Percentiles rank a stretch among this genome's conserved stretches.
Evolutionary conservation across 176 grass and related monocot species (phyloP).

Genomic region (Cymbopogon citratus): DNA sequence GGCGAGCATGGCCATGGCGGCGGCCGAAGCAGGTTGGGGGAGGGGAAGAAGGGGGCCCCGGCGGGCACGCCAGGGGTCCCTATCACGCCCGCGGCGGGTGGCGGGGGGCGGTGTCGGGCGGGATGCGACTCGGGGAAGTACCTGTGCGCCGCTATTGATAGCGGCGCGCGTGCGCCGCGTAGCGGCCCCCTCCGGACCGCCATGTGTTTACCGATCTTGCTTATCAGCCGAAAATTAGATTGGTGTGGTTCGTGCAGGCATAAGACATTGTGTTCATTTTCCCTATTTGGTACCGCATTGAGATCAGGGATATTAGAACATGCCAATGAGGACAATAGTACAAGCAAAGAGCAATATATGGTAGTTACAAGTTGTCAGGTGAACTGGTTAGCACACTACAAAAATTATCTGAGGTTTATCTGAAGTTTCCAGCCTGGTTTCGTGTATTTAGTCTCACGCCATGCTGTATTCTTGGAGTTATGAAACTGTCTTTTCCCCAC

Average conservation of each 20-base stretch:
- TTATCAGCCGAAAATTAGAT: not conserved
- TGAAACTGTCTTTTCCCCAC: not conserved
- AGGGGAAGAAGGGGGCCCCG: no score
- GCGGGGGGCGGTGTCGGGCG: no score
- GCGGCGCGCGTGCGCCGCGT: no score
- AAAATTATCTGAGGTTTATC: not conserved
- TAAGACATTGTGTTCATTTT: not conserved
- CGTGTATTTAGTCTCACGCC: not conserved
- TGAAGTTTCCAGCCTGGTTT: not conserved
- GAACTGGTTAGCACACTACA: not conserved
- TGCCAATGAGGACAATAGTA: not conserved
- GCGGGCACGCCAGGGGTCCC: no score
- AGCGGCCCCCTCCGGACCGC: no score
- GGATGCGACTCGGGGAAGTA: no score
- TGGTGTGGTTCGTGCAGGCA: not conserved
- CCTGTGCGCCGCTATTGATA: no score
- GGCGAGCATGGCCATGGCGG: no score
- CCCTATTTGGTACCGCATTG: not conserved
- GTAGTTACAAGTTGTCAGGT: not conserved
- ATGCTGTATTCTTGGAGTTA: not conserved
- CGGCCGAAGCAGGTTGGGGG: no score
- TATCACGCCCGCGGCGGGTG: no score
- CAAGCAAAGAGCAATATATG: not conserved
- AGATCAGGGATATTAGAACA: not conserved
- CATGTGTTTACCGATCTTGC: conserved; percentile 62